Base-by-base conservation (phyloP, 805 yeast species). In the Millerozyma acaciae region DNA sequence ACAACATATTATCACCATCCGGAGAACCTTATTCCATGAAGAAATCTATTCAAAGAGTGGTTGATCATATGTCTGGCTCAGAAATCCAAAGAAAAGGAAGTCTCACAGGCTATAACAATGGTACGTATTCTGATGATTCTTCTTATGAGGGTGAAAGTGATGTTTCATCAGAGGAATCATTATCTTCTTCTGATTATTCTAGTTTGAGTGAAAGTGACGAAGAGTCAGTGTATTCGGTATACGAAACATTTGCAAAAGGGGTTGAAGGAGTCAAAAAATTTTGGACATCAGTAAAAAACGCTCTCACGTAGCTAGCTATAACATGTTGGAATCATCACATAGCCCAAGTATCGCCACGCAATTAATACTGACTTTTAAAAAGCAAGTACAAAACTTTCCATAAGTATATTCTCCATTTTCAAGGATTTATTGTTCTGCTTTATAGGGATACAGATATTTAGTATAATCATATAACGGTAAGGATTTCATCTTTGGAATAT, bases 41-140 rank as follows among this genome's bases (percentile, higher is more conserved):
- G 8, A 53, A 60, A 5, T 26, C 46, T 36, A 43, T 63, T 44
- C 39, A 38, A 33, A 31, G 43, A 21, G 34, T 27, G 7, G 30
- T 33, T 41, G 50, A 45, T 26, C 27, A 42, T 28, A 43, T 18
- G 44, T 48, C 37, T 18, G 43, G 32, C 41, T 34, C 30, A 47
- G 47, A 32, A 42, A 43, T 26, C 47, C 47, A 20, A 43, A 45
- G 26, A 44, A 55, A 16, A 47, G 45, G 12, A 20, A 34, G 16
- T 18, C 29, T 35, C 26, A 39, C 21, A 28, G 60, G 54, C 34
- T 53, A 48, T 17, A 67, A 52, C 38, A 68, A 69, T 32, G 65
- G 63, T 39, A 73, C 48, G 67, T 62, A 43, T 69, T 48, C n/a
- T 61, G 67, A 45, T 57, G 63, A 27, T 69, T 48, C n/a, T 61